Evolutionary conservation across 805 yeast genomes (phyloP), one percentile per base, ranked within the genome.

Genomic region (Starmerella kuoi): DNA sequence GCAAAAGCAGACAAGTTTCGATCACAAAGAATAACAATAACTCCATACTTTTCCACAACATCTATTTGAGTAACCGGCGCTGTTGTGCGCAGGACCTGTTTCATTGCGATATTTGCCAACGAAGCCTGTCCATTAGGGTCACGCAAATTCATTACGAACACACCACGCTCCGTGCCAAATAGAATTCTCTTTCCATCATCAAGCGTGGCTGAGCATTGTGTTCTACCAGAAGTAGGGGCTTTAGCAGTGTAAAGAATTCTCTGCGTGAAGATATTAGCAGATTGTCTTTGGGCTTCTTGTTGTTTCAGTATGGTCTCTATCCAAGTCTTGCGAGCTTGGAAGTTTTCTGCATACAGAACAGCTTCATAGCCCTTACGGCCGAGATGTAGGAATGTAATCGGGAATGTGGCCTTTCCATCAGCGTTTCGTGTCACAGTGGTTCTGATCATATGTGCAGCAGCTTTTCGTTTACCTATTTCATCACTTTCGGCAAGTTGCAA

Each of bases 101-200:
- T 72, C 2, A 96, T 96, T 17, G 57, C 44, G 20, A 43, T 44
- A 2, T 59, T 55, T 2, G 45, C 46, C 38, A 43, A 44, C 9
- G 53, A 54, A 37, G 74, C 77, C 7, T 71, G 64, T 0, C 68
- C 64, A 6, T 74, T 72, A 33, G 72, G 60, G n/a, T 69, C 72
- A 44, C 72, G 69, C 35, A 78, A 73, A 34, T 85, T 85, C 35
- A 91, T 76, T 35, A 85, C 74, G 68, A 80, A 91, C 2, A 91
- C 77, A 4, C 98, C 97, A 1, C 79, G 71, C 57, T 85, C 94
- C 0, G 97, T 86, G 33, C 97, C 97, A 56, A 83, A 87, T 27
- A 91, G 60, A 50, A 87, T 64, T 57, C 87, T 83, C 50, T 94
- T 73, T 18, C 97, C 97, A 40, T 95, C 95, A 57, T 91, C 94